Base-by-base conservation (phyloP, 129 eudicot genomes). In the Glebionis coronaria region DNA sequence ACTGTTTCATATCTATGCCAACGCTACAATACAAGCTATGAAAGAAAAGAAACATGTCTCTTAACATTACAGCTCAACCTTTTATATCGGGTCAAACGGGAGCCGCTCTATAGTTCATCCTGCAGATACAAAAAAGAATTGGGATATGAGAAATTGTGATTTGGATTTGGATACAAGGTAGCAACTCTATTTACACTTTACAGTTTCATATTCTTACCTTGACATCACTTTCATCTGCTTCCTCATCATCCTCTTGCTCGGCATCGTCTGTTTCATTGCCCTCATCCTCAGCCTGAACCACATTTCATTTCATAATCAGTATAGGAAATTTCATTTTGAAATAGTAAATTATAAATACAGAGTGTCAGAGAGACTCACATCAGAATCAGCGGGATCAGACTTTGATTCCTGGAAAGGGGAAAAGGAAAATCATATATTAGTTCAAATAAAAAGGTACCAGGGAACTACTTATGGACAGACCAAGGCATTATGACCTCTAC, bases 311-410 rank as follows among this genome's bases (percentile, higher is more conserved):
- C 56, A 14, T 45, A 19, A 21, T 18, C 35, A 31, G 40, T 68
- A 4, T 19, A 29, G 29, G 9, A 61, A 61, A 3, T 61, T 61
- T 1, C 47, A 31, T 9, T 1, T 3, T 4, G 29, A 8, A 31
- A 72, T 50, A 4, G 69, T 72, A 12, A 1, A 53, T 58, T 35
- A 20, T 14, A 42, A 71, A 27, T 12, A 23, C 4, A 10, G 20
- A 23, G 18, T 44, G 47, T 38, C 12, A 31, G 65, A 13, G n/a
- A 55, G 47, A 38, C 59, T 42, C 62, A 76, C 80, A 69, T 91
- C 97, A 74, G 97, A 91, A 62, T 85, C 97, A 72, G 23, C 79
- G 1, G 93, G 88, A 20, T 79, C 93, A 51, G 73, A 80, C 85
- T 91, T 91, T 28, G 90, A 50, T 78, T 87, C 97, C 97, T 90